A percentile compares a stretch with the other conserved stretches of the same genome.
These are phyloP conservation scores for Sindora glabra DNA, from an alignment of 306 rosid species.

Conservation along the genomic window DNA sequence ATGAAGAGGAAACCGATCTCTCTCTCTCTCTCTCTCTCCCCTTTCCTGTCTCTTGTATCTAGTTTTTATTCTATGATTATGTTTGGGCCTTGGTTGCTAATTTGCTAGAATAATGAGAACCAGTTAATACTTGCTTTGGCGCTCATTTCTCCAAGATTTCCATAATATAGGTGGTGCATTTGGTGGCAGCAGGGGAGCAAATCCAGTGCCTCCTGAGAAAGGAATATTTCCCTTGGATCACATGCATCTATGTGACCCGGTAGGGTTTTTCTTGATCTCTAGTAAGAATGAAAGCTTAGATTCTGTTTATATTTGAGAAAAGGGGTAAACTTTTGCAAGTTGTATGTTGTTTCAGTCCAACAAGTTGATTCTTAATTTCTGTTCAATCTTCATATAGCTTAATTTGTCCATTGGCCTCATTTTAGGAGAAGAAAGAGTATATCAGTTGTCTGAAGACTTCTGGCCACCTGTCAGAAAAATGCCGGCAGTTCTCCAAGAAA, in stretches of 20 bases:
- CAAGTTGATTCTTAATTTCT: background rate
- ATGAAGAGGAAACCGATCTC: background rate
- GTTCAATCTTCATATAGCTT: background rate
- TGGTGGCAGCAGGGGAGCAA: slow-evolving; percentile 89
- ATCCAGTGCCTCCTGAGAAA: slow-evolving; percentile 94
- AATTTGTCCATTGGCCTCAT: slow-evolving; percentile 1
- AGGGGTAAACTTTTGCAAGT: background rate
- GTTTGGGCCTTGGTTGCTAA: background rate
- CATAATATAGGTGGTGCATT: slow-evolving; percentile 72
- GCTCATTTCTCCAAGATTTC: background rate
- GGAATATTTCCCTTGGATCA: slow-evolving; percentile 94
- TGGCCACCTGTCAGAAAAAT: slow-evolving; percentile 66
- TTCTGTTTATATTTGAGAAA: background rate
- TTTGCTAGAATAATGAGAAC: background rate
- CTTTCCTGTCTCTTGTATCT: too few species aligned
- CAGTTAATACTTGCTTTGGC: background rate
- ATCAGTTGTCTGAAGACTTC: slow-evolving; percentile 66
- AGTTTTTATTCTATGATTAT: background rate
- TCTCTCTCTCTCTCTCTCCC: background rate
- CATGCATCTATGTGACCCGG: slow-evolving; percentile 90
- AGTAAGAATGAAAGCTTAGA: background rate
- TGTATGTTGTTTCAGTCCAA: background rate
- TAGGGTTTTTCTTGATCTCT: slow-evolving; percentile 17
- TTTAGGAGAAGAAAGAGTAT: slow-evolving; percentile 87
- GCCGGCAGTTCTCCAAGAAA: slow-evolving; percentile 70